phyloP scores from a whole-genome alignment of 495 filamentous ascomycete genomes.

The Tetracladium setigerum region DNA sequence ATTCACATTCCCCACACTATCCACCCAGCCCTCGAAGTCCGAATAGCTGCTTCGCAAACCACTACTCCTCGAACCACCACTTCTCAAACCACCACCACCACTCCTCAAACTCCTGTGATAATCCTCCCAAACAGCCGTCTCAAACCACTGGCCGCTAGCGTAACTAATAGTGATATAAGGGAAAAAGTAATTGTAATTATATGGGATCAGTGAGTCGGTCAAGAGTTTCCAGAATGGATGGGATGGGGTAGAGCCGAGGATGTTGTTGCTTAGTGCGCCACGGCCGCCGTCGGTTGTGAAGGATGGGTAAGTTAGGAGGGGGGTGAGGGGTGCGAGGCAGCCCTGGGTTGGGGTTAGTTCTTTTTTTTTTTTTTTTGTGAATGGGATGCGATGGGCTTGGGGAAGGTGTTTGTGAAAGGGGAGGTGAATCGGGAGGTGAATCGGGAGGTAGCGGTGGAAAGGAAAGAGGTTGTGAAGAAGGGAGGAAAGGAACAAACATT shows the following conservation, averaged over 20 bases:
- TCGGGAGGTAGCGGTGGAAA: neutral
- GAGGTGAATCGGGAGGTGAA: conserved; percentile 6
- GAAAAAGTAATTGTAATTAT: conserved; percentile 66
- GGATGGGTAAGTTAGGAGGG: conserved; percentile 66
- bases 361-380: neutral
- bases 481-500: conserved; percentile 48
- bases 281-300: conserved; percentile 73
- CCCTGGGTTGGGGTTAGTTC: conserved; percentile 45
- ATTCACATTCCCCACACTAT: too few species aligned
- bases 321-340: conserved; percentile 70
- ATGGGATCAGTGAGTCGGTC: conserved; percentile 62
- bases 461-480: conserved; percentile 7
- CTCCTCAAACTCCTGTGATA: conserved; percentile 33
- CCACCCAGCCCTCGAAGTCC: too few species aligned
- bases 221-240: conserved; percentile 75
- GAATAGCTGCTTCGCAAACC: too few species aligned
- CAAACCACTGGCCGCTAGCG: conserved; percentile 72
- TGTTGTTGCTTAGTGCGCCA: conserved; percentile 81
- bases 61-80: too few species aligned
- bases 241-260: conserved; percentile 65
- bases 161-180: conserved; percentile 87
- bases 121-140: conserved; percentile 75
- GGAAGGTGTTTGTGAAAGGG: neutral
- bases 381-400: neutral
- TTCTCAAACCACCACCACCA: conserved; percentile 17